Evolutionary conservation across 1,284 basidiomycete species (phyloP).

Genomic region (Microstroma glucosiphilum): DNA sequence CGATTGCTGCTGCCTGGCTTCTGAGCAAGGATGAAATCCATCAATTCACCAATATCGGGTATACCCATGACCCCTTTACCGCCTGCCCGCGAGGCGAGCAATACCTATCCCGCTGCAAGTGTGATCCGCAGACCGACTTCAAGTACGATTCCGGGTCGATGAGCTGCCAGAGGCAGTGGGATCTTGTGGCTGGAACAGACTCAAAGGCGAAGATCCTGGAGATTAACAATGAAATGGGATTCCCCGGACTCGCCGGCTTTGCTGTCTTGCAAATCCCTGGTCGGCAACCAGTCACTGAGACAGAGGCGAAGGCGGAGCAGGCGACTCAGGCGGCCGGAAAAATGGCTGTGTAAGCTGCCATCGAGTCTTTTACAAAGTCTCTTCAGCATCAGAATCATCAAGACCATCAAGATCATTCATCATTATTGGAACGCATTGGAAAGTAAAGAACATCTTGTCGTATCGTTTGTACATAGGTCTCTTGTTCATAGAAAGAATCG

Average conservation of each 20-base stretch:
- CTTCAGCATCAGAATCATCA: no score
- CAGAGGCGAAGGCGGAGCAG: neutral
- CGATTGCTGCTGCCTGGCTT: conserved; percentile 11
- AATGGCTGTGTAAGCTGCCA: no score
- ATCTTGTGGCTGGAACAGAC: conserved; percentile 2
- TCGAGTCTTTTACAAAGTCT: no score
- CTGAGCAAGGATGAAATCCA: conserved; percentile 8
- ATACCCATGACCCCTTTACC: conserved; percentile 9
- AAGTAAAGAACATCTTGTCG: no score
- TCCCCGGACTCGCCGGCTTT: neutral
- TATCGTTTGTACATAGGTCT: no score
- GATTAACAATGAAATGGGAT: conserved; percentile 5
- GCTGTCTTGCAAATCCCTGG: neutral
- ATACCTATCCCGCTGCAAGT: conserved; percentile 5
- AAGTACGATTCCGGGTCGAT: neutral
- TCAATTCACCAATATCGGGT: conserved; percentile 37
- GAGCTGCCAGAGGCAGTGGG: conserved; percentile 9
- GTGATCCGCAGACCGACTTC: conserved; percentile 9
- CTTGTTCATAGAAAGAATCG: no score
- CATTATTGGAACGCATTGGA: no score
- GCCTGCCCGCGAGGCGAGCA: conserved; percentile 8
- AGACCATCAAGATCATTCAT: no score
- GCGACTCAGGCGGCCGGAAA: neutral
- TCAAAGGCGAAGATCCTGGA: conserved; percentile 11
- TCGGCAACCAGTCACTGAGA: neutral